Percentiles rank a stretch among this genome's conserved stretches.
Evolutionary conservation across 768 basidiomycete genomes (phyloP).

Genomic region (Leccinum longicurvipes): DNA sequence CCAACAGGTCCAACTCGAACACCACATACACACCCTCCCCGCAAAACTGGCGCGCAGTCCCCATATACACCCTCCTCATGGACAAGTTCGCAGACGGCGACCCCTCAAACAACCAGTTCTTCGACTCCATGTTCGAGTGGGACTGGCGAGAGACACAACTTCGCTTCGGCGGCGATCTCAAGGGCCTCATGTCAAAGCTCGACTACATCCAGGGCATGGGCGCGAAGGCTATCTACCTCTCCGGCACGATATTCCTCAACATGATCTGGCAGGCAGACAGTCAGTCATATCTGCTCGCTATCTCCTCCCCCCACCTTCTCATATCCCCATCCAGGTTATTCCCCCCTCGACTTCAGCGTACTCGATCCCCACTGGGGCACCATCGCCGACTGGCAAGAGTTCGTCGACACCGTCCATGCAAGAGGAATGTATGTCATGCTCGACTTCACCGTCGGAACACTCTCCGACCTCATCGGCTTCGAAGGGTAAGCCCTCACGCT

Average conservation of each 20-base stretch:
- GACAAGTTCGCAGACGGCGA: constrained; percentile 96
- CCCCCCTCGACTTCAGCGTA: constrained; percentile 86
- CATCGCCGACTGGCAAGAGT: constrained; percentile 69
- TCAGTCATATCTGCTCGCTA: constrained; percentile 43
- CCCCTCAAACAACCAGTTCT: constrained; percentile 89
- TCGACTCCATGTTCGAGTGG: constrained; percentile 72
- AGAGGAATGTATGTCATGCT: constrained; percentile 89
- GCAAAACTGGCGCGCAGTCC: constrained; percentile 78
- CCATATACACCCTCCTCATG: constrained; percentile 76
- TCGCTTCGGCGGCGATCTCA: constrained; percentile 85
- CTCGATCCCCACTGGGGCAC: constrained; percentile 93
- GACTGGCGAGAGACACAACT: constrained; percentile 89
- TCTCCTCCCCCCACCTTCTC: neutral
- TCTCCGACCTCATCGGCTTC: constrained; percentile 85
- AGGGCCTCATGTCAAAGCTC: constrained; percentile 67
- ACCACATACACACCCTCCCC: constrained; percentile 76
- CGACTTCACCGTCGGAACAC: constrained; percentile 93
- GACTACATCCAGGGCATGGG: constrained; percentile 94
- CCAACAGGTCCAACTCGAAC: constrained; percentile 58
- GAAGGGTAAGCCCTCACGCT: constrained; percentile 53
- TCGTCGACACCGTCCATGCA: constrained; percentile 75
- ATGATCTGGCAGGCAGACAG: constrained; percentile 98
- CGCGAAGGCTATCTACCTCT: constrained; percentile 78
- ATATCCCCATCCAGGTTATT: constrained; percentile 56
- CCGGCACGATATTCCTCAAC: constrained; percentile 90